A percentile compares a stretch with the other conserved stretches of the same genome.
These are phyloP conservation scores for Zygosaccharomyces pseudorouxii DNA, from an alignment of 805 yeast genomes.

Conservation along the genomic window DNA sequence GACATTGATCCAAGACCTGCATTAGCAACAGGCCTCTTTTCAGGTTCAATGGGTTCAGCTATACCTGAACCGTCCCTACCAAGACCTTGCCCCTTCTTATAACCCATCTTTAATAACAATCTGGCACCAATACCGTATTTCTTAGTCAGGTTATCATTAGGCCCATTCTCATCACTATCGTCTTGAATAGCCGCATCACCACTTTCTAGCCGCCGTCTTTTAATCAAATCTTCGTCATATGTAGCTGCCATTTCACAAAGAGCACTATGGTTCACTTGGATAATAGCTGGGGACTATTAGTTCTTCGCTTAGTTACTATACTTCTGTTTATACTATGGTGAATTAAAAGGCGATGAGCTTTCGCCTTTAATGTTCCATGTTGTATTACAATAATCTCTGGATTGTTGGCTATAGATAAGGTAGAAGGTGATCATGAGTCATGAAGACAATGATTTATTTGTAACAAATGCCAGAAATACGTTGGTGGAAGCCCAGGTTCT, in stretches of 20 bases:
- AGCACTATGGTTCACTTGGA: neutral
- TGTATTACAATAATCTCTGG: neutral
- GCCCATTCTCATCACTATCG: conserved; percentile 1
- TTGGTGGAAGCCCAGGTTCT: conserved; percentile 46
- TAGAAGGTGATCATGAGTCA: conserved; percentile 1
- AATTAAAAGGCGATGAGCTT: neutral
- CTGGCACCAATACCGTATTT: conserved; percentile 83
- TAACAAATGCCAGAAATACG: conserved; percentile 44
- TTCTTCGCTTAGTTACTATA: neutral
- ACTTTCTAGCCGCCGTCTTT: conserved; percentile 10
- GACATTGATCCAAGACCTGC: conserved; percentile 67
- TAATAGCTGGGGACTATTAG: neutral
- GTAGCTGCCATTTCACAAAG: neutral
- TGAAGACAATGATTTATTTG: conserved; percentile 33
- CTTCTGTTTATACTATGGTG: neutral
- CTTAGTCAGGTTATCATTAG: conserved; percentile 12
- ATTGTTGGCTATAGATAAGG: neutral
- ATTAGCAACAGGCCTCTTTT: conserved; percentile 53
- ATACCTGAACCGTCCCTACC: conserved; percentile 74
- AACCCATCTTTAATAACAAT: conserved; percentile 81
- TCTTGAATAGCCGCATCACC: conserved; percentile 25
- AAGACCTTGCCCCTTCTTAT: conserved; percentile 76
- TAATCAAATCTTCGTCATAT: conserved; percentile 2
- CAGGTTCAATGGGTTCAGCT: conserved; percentile 70
- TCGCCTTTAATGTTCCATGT: neutral